These are phyloP conservation scores for Chlamydomonas sp. DNA, from an alignment of 139 green algal genomes.

Conservation along the genomic window DNA sequence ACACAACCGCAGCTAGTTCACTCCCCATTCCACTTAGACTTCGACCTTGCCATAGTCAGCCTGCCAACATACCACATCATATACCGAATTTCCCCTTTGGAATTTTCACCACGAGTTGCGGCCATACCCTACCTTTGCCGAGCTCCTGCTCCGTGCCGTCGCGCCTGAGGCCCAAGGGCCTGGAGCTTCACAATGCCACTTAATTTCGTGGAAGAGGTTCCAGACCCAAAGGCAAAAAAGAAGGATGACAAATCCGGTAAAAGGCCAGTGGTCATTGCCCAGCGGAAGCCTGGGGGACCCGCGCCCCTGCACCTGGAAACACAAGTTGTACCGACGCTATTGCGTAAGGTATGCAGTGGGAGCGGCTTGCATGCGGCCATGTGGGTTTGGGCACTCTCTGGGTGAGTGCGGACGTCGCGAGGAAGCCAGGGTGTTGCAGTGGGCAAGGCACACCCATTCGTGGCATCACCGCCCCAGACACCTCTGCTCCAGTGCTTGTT, in stretches of 20 bases:
- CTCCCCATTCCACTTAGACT: too few relatives aligned
- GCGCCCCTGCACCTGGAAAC: constrained; percentile 9
- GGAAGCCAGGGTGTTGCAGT: too few relatives aligned
- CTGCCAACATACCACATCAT: too few relatives aligned
- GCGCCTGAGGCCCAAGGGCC: background rate
- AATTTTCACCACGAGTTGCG: background rate
- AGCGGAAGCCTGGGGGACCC: background rate
- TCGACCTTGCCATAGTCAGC: too few relatives aligned
- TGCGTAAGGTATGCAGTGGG: constrained; percentile 10
- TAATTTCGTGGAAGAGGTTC: constrained; percentile 40
- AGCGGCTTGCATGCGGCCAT: background rate
- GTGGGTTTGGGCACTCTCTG: background rate
- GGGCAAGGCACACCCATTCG: too few relatives aligned
- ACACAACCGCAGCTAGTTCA: too few relatives aligned
- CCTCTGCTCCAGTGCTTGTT: too few relatives aligned
- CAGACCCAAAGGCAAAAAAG: constrained; percentile 30
- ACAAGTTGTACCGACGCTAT: constrained; percentile 1
- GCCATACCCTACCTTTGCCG: background rate
- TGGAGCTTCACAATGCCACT: constrained; percentile 37
- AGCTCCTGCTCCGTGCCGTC: background rate
- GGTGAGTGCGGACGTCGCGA: too few relatives aligned
- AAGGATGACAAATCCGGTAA: background rate
- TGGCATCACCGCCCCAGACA: too few relatives aligned
- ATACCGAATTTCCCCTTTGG: too few relatives aligned
- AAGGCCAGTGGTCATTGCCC: background rate